Percentiles rank a stretch among this genome's conserved stretches.
phyloP scores from a whole-genome alignment of 768 basidiomycete species.

The Mycena latifolia region DNA sequence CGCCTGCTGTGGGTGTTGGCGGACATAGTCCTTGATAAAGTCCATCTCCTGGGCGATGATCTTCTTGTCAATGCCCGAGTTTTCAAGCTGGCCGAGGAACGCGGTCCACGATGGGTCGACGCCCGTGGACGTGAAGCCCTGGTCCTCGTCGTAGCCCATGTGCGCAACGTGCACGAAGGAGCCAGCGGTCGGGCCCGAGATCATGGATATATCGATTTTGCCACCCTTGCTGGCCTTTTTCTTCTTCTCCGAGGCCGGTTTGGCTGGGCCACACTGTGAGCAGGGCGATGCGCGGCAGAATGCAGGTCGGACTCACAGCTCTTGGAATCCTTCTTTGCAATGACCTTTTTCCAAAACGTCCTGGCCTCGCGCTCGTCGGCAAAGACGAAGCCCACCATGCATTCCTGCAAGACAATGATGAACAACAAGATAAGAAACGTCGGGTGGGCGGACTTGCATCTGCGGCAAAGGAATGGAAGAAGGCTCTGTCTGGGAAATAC shows the following conservation, averaged over 20 bases:
- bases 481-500: constrained; percentile 86
- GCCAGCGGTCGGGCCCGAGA: constrained; percentile 82
- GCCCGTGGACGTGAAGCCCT: constrained; percentile 87
- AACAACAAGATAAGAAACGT: background rate
- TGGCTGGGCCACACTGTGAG: constrained; percentile 52
- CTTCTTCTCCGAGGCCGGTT: constrained; percentile 65
- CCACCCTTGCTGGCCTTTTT: constrained; percentile 73
- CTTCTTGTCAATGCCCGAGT: constrained; percentile 73
- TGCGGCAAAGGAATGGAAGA: constrained; percentile 93
- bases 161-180: constrained; percentile 94
- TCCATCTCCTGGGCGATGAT: constrained; percentile 84
- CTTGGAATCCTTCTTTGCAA: constrained; percentile 70
- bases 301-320: constrained; percentile 53
- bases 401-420: constrained; percentile 63
- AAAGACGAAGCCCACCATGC: constrained; percentile 94
- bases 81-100: constrained; percentile 74
- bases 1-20: constrained; percentile 58
- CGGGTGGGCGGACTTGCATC: constrained; percentile 74
- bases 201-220: constrained; percentile 93
- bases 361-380: constrained; percentile 89
- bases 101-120: constrained; percentile 93
- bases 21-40: constrained; percentile 89
- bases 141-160: constrained; percentile 92
- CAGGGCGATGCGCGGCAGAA: constrained; percentile 22
- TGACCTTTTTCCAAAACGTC: constrained; percentile 88